These are phyloP conservation scores for Arbutus unedo DNA, from an alignment of 148 eudicot species.

Conservation along the genomic window DNA sequence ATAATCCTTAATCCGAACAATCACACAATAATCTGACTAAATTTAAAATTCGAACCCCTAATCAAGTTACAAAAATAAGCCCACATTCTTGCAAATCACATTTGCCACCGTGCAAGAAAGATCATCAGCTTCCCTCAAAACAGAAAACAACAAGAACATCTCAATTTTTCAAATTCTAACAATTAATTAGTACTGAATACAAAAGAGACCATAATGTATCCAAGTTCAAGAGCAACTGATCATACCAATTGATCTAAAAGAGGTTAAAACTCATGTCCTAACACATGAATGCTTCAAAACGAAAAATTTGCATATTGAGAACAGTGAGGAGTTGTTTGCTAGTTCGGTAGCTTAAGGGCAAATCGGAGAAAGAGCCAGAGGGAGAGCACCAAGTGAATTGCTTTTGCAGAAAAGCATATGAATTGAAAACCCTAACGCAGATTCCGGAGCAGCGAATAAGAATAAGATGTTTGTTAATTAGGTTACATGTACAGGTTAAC, in stretches of 20 bases:
- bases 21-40: background rate
- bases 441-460: background rate
- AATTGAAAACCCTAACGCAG: constrained; percentile 12
- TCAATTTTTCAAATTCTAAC: background rate
- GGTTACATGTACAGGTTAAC: too few relatives aligned
- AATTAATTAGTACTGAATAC: background rate
- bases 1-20: too few relatives aligned
- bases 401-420: background rate
- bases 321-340: background rate
- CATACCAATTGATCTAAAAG: background rate
- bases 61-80: background rate
- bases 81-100: background rate
- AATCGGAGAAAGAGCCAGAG: background rate
- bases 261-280: background rate
- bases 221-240: background rate
- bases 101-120: background rate
- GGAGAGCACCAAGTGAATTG: constrained; percentile 13
- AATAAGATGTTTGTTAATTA: background rate
- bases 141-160: background rate
- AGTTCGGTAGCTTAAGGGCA: background rate
- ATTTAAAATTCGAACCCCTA: background rate
- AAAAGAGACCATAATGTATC: constrained; percentile 9
- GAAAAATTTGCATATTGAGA: background rate
- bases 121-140: background rate
- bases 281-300: background rate